Evolutionary conservation across 1,284 basidiomycete genomes (phyloP), one percentile per base, ranked within the genome.

Genomic region (Marasmius tenuissimus): DNA sequence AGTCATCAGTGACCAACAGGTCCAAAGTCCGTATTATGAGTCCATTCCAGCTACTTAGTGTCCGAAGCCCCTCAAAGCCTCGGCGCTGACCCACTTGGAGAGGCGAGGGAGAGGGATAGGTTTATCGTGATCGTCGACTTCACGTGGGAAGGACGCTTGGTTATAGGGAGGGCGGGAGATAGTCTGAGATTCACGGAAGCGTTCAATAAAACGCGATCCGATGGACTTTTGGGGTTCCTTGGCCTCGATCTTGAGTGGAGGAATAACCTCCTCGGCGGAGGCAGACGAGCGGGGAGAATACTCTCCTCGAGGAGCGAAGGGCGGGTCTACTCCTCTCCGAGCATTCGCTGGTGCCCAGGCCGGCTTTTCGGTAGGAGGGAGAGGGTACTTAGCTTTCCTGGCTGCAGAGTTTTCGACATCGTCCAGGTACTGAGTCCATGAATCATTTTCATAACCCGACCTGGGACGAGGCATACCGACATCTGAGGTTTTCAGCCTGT

Each of bases 21-120:
- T 27, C 27, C 27, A 27, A 27, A 35, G 50, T 51, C 50, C 50
- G 14, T 14, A 45, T 45, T 14, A 51, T 27, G 34, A 51, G n/a
- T 33, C 34, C 27, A 33, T 33, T 12, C 16, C 12, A 51, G n/a
- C 27, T 47, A 37, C 61, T 45, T 16, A 50, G 52, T 40, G 50
- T 20, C 49, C 56, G 48, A 70, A 64, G 35, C 67, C 70, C 57
- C 66, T 72, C 22, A 70, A 61, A 20, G 66, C 70, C 63, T 82
- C 79, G 7, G 86, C 87, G 20, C 75, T 76, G 49, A 88, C 74
- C 88, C 88, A 89, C 67, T 84, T 72, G 6, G 83, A 84, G 51
- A 76, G 71, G 37, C 73, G 72, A 38, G 83, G 79, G 58, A 79
- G 75, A 20, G 84, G 81, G 59, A 89, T 83, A 5, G 87, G 85